Base-by-base conservation (phyloP, 2,329 filamentous ascomycete genomes). In the Drechslerella stenobrocha region DNA sequence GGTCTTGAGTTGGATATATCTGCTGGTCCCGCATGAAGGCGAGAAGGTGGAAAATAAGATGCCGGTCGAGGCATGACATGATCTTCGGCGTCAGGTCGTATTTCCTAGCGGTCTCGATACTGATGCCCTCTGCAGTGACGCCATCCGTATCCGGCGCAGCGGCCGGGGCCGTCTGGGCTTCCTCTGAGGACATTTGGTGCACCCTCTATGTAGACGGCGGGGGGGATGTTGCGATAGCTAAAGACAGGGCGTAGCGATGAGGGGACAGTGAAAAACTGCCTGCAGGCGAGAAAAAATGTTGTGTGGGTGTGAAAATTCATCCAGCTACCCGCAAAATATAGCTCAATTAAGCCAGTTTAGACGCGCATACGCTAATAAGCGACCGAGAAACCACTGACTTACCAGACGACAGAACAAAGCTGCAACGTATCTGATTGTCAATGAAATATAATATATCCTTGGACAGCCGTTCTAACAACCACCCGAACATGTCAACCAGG, bases 11-110 rank as follows among this genome's bases (percentile, higher is more conserved):
- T 3, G 72, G 59, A 63, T 72, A 72, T 28, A 70, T 51, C 26
- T 66, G 70, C 77, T 89, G 86, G 76, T 87, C 86, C 75, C 86
- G 86, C 75, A 88, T 83, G 79, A 96, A 96, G 80, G 96, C 91
- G 76, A 98, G 87, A 71, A 98, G 84, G 72, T 93, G 93, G 80
- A 95, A 98, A 76, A 97, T 88, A 74, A 98, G 83, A 78, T 98
- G 93, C 73, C 93, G 87, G 81, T 96, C 93, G 78, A 98, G 88
- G 78, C 95, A 86, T 73, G 86, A 86, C 76, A 96, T 88, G 75
- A 98, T 82, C 79, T 91, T 90, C 74, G 90, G 89, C 74, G 96
- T 84, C 71, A 97, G 84, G 77, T 87, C 87, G 80, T 89, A 84
- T 77, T 88, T 81, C 77, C 51, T 34, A 2, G 63, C 63, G 6